Base-by-base conservation (phyloP, 345 rosid genomes). In the Gynandropsis gynandra region DNA sequence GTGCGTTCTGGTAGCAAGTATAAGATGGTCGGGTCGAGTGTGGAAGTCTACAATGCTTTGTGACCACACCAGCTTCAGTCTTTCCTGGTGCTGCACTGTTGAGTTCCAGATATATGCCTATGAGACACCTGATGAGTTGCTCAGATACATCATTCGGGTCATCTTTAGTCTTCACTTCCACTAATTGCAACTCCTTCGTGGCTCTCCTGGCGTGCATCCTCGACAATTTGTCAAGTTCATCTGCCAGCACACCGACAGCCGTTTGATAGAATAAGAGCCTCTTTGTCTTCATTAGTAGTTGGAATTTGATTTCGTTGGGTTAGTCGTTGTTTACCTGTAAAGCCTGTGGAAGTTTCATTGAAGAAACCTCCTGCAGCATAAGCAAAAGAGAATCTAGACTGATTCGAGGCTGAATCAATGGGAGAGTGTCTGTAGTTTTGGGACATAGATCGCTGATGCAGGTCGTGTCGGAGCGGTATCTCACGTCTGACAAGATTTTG, bases 141-240 rank as follows among this genome's bases (percentile, higher is more conserved):
- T 86, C 89, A 4, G 95, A 81, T 48, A 89, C 73, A 54, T 64
- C 70, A 42, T 86, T 89, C 7, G 95, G 95, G 31, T 78, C 77
- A 35, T 78, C 83, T 50, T 35, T 48, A 47, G 57, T 40, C 11
- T 62, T 58, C n/a, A 57, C 87, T 52, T 54, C 65, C 10, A 61
- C 70, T 42, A 66, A n/a, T 7, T 46, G 16, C 42, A 47, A 47
- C 5, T 69, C 73, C 8, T 70, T 77, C 59, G 51, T 69, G 50
- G 71, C 52, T 64, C 63, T 79, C 32, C 74, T 72, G 56, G 69
- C 33, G 5, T 66, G 72, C 50, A 58, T 70, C 55, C 70, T 80
- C 11, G 81, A 59, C 50, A 66, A 55, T 61, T 72, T 82, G 34
- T 37, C 53, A 42, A 35, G 11, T 62, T 76, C 81, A 54, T 63